Conservation (phyloP, 768 basidiomycete genomes). For the Tephrocybe rancida region DNA sequence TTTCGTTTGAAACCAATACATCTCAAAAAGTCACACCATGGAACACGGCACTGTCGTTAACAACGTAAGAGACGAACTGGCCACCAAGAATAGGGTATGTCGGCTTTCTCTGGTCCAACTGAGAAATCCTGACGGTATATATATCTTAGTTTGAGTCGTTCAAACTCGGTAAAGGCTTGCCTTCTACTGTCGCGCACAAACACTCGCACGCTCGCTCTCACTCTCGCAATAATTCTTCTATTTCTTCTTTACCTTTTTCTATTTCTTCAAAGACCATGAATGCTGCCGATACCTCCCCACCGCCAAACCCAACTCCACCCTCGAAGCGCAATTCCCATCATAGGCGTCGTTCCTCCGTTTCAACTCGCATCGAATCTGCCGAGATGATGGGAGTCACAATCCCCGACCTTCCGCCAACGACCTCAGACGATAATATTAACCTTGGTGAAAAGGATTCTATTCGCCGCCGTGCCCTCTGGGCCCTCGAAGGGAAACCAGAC, state of each 20-base stretch:
- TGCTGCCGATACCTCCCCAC: slow-evolving; percentile 36
- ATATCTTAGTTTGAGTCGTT: slow-evolving; percentile 66
- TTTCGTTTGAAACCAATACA: slow-evolving; percentile 28
- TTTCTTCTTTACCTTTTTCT: slow-evolving; percentile 44
- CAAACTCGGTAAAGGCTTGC: slow-evolving; percentile 59
- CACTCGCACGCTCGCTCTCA: slow-evolving; percentile 67
- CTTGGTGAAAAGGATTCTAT: slow-evolving; percentile 77
- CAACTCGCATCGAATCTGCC: slow-evolving; percentile 87
- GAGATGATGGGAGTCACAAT: slow-evolving; percentile 87
- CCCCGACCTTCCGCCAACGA: slow-evolving; percentile 62
- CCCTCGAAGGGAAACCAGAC: slow-evolving; percentile 84
- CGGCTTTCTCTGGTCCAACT: neutral
- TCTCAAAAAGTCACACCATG: slow-evolving; percentile 24
- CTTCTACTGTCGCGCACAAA: slow-evolving; percentile 37
- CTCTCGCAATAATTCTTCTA: slow-evolving; percentile 65
- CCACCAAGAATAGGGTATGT: slow-evolving; percentile 44
- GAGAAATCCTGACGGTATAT: slow-evolving; percentile 1
- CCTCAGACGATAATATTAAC: slow-evolving; percentile 68
- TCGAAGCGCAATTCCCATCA: slow-evolving; percentile 81
- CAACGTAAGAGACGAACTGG: slow-evolving; percentile 35
- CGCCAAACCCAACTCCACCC: slow-evolving; percentile 32
- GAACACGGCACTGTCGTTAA: slow-evolving; percentile 26
- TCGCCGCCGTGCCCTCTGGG: slow-evolving; percentile 81
- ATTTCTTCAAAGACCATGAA: slow-evolving; percentile 38
- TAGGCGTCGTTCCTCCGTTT: slow-evolving; percentile 83